A percentile compares a stretch with the other conserved stretches of the same genome.
These are phyloP conservation scores for Eucalyptus guilfoylei DNA, from an alignment of 345 rosid genomes.

Conservation along the genomic window DNA sequence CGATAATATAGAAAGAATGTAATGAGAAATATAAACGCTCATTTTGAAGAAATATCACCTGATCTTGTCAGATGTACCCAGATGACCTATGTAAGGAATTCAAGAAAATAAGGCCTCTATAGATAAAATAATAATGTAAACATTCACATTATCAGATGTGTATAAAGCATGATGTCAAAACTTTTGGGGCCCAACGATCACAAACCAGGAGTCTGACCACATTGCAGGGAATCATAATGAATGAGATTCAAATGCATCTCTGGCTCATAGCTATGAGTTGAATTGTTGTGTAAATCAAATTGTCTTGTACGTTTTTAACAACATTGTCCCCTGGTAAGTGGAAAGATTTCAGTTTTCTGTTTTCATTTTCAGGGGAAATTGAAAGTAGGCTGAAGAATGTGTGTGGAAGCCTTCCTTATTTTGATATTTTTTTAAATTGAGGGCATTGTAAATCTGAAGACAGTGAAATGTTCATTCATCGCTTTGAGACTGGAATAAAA, in stretches of 20 bases:
- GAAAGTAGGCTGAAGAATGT: background rate
- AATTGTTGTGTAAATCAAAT: background rate
- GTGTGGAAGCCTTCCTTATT: background rate
- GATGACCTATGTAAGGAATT: background rate
- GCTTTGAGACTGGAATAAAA: background rate
- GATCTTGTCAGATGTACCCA: background rate
- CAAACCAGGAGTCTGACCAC: background rate
- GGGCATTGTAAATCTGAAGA: background rate
- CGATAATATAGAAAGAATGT: background rate
- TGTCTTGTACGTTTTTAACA: background rate
- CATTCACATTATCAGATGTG: background rate
- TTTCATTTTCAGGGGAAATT: background rate
- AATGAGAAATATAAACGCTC: background rate
- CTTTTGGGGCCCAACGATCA: background rate
- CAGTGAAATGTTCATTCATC: background rate
- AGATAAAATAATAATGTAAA: background rate
- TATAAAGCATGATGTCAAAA: background rate
- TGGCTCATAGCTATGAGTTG: background rate
- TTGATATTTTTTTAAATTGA: background rate
- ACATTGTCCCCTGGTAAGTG: background rate
- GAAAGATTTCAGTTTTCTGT: background rate
- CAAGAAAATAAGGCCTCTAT: background rate
- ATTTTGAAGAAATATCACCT: background rate
- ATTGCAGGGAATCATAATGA: background rate
- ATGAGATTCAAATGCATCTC: background rate